Percentiles rank a stretch among this genome's conserved stretches.
phyloP scores from a whole-genome alignment of 108 stramenopile species.

The Skeletonema marinoi region DNA sequence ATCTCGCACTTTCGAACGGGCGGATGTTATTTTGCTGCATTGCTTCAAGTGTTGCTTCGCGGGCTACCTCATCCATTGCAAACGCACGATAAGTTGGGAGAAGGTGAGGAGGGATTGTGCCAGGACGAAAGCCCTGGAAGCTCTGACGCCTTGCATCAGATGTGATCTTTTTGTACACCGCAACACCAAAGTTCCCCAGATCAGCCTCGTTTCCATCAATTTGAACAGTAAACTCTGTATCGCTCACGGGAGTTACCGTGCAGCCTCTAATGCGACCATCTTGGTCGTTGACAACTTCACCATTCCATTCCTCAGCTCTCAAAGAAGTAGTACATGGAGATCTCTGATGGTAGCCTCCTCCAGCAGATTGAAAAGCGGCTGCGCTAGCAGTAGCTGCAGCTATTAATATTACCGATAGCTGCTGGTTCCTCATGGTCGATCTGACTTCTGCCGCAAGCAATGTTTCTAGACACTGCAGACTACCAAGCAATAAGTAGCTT shows the following conservation, averaged over 20 bases:
- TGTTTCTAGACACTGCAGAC: no score
- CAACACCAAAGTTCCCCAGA: constrained; percentile 74
- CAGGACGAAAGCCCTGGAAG: constrained; percentile 85
- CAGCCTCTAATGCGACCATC: constrained; percentile 71
- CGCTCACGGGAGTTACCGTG: constrained; percentile 49
- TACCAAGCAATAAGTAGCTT: no score
- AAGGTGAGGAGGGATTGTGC: constrained; percentile 85
- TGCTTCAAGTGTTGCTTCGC: constrained; percentile 80
- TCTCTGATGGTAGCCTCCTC: background rate
- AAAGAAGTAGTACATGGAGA: background rate
- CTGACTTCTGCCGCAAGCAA: no score
- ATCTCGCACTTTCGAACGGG: constrained; percentile 68
- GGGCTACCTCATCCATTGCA: constrained; percentile 85
- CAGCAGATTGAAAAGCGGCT: background rate
- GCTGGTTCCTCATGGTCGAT: background rate
- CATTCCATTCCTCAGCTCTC: constrained; percentile 57
- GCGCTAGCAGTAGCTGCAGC: background rate
- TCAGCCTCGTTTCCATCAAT: constrained; percentile 83
- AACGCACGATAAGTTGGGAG: constrained; percentile 73
- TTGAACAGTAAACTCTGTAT: constrained; percentile 68
- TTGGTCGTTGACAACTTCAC: constrained; percentile 58
- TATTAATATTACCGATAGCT: background rate
- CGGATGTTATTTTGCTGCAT: constrained; percentile 86
- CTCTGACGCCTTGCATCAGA: constrained; percentile 69
- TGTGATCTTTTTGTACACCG: constrained; percentile 76